A percentile compares a stretch with the other conserved stretches of the same genome.
Evolutionary conservation across 306 rosid genomes (phyloP).

Genomic region (Dryas drummondii): DNA sequence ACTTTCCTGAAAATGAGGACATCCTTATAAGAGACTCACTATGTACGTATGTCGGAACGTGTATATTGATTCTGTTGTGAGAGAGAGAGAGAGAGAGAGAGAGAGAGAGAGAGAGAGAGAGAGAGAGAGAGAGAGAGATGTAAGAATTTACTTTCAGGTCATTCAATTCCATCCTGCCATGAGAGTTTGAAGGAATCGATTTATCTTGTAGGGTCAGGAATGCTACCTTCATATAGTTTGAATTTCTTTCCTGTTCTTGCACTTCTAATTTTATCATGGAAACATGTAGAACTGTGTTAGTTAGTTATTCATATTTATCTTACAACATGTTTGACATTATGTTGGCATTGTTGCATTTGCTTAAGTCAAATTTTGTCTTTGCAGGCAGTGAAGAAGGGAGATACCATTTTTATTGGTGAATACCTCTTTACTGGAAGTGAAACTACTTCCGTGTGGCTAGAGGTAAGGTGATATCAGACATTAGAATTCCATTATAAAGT

Average conservation of each 20-base stretch:
- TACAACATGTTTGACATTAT: not conserved
- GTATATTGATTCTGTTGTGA: not conserved
- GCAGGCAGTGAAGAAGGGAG: conserved; percentile 51
- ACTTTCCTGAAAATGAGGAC: too few relatives aligned
- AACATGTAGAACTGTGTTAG: not conserved
- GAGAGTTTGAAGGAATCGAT: not conserved
- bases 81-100: too few relatives aligned
- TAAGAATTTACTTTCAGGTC: too few relatives aligned
- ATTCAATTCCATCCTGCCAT: too few relatives aligned
- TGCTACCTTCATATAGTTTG: not conserved
- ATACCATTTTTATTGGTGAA: conserved; percentile 49
- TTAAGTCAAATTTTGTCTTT: conserved; percentile 15
- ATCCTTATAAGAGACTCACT: too few relatives aligned
- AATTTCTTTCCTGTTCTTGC: not conserved
- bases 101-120: too few relatives aligned
- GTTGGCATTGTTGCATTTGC: not conserved
- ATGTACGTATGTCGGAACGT: too few relatives aligned
- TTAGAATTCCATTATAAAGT: conserved; percentile 4
- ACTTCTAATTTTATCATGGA: not conserved
- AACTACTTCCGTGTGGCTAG: conserved; percentile 54
- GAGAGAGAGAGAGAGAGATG: too few relatives aligned
- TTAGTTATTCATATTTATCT: not conserved
- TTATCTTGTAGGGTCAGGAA: not conserved
- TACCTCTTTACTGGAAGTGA: conserved; percentile 59
- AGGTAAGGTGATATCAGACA: conserved; percentile 30